A percentile compares a stretch with the other conserved stretches of the same genome.
phyloP scores from a whole-genome alignment of 169 alveolate genomes.

The Plasmodium vinckei region DNA sequence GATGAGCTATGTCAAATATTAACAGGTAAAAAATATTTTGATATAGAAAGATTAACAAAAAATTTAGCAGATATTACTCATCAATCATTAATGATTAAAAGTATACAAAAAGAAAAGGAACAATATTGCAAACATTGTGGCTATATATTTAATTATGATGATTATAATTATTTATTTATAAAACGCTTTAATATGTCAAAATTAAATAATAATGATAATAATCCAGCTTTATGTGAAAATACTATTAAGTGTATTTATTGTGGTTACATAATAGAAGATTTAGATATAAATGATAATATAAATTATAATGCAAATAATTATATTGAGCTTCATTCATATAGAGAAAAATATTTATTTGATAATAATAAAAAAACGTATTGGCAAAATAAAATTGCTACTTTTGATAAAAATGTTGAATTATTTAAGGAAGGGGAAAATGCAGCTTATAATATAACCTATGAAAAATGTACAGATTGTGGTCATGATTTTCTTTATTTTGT shows the following conservation, averaged over 20 bases:
- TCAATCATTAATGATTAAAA: constrained; percentile 18
- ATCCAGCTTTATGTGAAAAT: constrained; percentile 5
- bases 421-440: constrained; percentile 55
- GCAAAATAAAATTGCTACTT: constrained; percentile 78
- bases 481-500: constrained; percentile 86
- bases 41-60: constrained; percentile 57
- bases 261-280: constrained; percentile 25
- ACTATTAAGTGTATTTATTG: constrained; percentile 67
- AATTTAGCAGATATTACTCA: constrained; percentile 54
- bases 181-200: constrained; percentile 18
- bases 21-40: constrained; percentile 69
- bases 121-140: constrained; percentile 64
- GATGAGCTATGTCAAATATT: constrained; percentile 70
- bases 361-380: constrained; percentile 83
- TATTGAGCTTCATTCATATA: constrained; percentile 81
- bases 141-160: constrained; percentile 67
- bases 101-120: constrained; percentile 58
- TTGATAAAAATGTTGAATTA: constrained; percentile 47
- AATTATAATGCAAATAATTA: constrained; percentile 18
- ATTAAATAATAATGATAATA: neutral
- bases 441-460: constrained; percentile 83
- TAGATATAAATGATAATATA: constrained; percentile 28
- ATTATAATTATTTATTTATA: constrained; percentile 55
- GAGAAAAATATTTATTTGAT: constrained; percentile 82
- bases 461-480: constrained; percentile 89